phyloP scores from a whole-genome alignment of 441 rosid species.

The Bocquillonia castaneifolia region DNA sequence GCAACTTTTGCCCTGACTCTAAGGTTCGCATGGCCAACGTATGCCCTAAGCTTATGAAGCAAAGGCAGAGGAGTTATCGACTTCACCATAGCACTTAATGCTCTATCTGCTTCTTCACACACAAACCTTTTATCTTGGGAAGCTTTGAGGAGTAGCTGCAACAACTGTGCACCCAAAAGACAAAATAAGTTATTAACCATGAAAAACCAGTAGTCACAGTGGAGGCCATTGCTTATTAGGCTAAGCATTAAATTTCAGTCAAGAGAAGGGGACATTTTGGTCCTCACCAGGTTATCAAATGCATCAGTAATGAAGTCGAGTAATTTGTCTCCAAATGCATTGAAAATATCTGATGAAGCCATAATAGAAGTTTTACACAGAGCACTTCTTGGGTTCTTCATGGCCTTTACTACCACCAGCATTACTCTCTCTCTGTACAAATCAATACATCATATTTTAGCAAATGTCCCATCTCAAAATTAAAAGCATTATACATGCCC shows the following conservation, averaged over 20 bases:
- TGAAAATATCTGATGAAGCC: constrained; percentile 78
- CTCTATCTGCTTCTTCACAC: constrained; percentile 82
- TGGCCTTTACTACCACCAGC: constrained; percentile 60
- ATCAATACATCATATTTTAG: neutral
- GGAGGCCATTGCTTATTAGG: too few relatives aligned
- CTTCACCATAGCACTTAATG: constrained; percentile 55
- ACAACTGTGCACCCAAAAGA: constrained; percentile 36
- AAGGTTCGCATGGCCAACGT: constrained; percentile 55
- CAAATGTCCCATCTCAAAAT: neutral
- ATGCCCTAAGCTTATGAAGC: constrained; percentile 49
- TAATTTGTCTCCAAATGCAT: constrained; percentile 56
- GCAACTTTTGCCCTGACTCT: constrained; percentile 85
- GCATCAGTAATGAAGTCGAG: constrained; percentile 46
- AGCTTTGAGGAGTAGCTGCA: constrained; percentile 84
- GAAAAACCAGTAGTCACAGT: neutral
- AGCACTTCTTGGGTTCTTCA: constrained; percentile 96
- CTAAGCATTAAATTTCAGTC: neutral
- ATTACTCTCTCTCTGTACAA: constrained; percentile 58
- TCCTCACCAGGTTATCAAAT: constrained; percentile 53
- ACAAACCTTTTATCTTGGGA: constrained; percentile 94
- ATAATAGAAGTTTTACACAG: constrained; percentile 85
- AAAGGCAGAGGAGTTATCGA: constrained; percentile 53
- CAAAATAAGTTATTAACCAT: neutral
- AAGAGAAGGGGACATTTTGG: neutral
- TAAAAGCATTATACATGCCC: neutral